Conservation (phyloP, 495 filamentous ascomycete species). For the Aspergillus conjunctus region DNA sequence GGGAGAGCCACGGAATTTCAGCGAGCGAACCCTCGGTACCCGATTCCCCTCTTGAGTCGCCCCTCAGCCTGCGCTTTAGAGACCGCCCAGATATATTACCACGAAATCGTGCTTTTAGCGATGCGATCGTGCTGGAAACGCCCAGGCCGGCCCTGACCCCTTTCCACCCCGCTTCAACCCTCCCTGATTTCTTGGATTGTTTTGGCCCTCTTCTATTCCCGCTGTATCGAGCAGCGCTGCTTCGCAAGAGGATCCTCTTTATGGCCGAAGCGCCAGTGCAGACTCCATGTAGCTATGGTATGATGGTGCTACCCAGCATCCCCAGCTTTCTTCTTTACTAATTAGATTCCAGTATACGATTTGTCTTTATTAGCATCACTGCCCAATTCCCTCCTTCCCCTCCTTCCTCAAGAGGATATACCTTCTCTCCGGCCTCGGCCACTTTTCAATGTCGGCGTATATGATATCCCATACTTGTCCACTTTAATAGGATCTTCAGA, state of each 20-base stretch:
- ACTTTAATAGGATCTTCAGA: constrained; percentile 33
- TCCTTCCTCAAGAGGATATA: constrained; percentile 41
- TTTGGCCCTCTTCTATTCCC: constrained; percentile 93
- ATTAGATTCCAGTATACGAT: constrained; percentile 72
- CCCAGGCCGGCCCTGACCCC: constrained; percentile 71
- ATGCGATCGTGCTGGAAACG: constrained; percentile 58
- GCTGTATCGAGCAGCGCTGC: constrained; percentile 81
- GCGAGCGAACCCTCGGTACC: constrained; percentile 45
- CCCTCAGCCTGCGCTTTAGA: constrained; percentile 52
- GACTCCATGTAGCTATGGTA: constrained; percentile 85
- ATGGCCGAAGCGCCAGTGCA: constrained; percentile 83
- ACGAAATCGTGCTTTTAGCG: constrained; percentile 45
- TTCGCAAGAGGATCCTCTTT: constrained; percentile 86
- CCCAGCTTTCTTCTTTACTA: constrained; percentile 10
- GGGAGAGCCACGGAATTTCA: constrained; percentile 64
- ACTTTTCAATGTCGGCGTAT: constrained; percentile 87
- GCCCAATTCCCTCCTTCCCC: constrained; percentile 65
- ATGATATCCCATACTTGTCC: constrained; percentile 82
- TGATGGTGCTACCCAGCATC: constrained; percentile 17
- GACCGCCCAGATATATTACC: constrained; percentile 33
- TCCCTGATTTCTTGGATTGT: constrained; percentile 71
- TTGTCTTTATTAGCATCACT: constrained; percentile 87
- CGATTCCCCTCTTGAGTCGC: constrained; percentile 55
- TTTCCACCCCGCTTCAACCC: constrained; percentile 82
- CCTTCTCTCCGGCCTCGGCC: constrained; percentile 71